Conservation (phyloP, 345 rosid species). For the Sisymbrium altissimum region DNA sequence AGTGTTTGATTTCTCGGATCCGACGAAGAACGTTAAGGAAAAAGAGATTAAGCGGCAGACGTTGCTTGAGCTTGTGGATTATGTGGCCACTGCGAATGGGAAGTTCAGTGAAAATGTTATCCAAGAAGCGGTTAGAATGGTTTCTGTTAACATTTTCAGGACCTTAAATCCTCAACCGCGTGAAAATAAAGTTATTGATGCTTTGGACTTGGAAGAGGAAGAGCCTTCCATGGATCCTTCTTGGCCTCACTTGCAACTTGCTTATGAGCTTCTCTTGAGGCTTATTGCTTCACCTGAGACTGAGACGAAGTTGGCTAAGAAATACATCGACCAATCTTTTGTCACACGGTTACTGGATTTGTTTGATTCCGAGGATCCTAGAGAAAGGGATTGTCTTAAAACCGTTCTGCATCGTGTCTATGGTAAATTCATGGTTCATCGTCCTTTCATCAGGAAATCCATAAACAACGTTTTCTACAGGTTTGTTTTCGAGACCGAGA, state of each 20-base stretch:
- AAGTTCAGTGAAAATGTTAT: conserved; percentile 61
- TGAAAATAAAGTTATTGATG: conserved; percentile 60
- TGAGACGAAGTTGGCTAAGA: conserved; percentile 72
- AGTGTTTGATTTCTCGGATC: conserved; percentile 63
- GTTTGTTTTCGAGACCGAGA: conserved; percentile 80
- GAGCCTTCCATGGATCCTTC: conserved; percentile 87
- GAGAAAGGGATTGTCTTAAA: conserved; percentile 86
- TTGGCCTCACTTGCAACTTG: conserved; percentile 88
- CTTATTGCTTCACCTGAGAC: conserved; percentile 77
- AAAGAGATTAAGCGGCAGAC: conserved; percentile 85
- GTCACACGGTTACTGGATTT: conserved; percentile 61
- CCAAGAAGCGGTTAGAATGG: conserved; percentile 60
- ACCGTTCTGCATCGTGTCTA: conserved; percentile 81
- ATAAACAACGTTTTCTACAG: conserved; percentile 72
- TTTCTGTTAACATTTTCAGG: conserved; percentile 70
- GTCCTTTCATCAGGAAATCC: conserved; percentile 81
- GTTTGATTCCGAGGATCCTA: conserved; percentile 94
- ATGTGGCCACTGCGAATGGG: conserved; percentile 60
- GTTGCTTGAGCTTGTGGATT: conserved; percentile 73
- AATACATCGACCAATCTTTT: conserved; percentile 63
- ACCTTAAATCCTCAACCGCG: conserved; percentile 60
- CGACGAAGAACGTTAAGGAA: conserved; percentile 69
- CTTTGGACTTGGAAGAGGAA: conserved; percentile 85
- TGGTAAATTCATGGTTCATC: conserved; percentile 94
- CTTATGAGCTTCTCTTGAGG: conserved; percentile 69